Evolutionary conservation across 805 yeast genomes (phyloP).

Genomic region (Metschnikowia chrysomelidarum): DNA sequence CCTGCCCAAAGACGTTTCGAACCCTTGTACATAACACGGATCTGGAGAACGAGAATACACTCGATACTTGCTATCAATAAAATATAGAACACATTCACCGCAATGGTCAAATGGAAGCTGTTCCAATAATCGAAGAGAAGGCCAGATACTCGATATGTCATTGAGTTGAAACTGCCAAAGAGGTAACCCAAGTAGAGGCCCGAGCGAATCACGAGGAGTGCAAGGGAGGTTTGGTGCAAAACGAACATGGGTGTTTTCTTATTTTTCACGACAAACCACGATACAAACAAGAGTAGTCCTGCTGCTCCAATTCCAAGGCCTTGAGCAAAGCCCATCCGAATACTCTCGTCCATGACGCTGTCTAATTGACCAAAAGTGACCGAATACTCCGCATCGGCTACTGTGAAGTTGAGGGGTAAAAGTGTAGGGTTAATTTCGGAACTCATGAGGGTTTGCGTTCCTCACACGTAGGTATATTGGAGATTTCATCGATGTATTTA

Average conservation of each 20-base stretch:
- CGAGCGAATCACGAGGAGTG: constrained; percentile 57
- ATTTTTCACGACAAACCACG: constrained; percentile 32
- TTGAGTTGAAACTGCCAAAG: constrained; percentile 48
- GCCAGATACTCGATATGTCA: constrained; percentile 43
- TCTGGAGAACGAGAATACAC: constrained; percentile 67
- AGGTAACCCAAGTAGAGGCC: constrained; percentile 56
- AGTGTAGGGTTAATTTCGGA: constrained; percentile 10
- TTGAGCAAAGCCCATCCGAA: constrained; percentile 11
- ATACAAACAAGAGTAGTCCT: constrained; percentile 14
- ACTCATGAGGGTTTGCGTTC: constrained; percentile 3
- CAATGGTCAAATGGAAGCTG: constrained; percentile 52
- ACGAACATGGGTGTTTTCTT: constrained; percentile 67
- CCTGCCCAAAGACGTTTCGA: constrained; percentile 49
- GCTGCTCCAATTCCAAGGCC: constrained; percentile 19
- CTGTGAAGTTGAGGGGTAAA: constrained; percentile 13
- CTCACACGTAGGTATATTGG: too few species aligned
- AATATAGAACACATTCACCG: constrained; percentile 59
- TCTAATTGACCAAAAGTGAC: constrained; percentile 15
- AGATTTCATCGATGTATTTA: not conserved
- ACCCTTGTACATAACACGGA: constrained; percentile 64
- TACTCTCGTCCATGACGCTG: constrained; percentile 2
- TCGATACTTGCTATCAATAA: constrained; percentile 62
- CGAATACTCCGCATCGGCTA: constrained; percentile 7
- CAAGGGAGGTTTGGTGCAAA: constrained; percentile 63
- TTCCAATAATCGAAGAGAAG: constrained; percentile 25